phyloP scores from a whole-genome alignment of 2,329 filamentous ascomycete genomes.

The Alternaria incomplexa region DNA sequence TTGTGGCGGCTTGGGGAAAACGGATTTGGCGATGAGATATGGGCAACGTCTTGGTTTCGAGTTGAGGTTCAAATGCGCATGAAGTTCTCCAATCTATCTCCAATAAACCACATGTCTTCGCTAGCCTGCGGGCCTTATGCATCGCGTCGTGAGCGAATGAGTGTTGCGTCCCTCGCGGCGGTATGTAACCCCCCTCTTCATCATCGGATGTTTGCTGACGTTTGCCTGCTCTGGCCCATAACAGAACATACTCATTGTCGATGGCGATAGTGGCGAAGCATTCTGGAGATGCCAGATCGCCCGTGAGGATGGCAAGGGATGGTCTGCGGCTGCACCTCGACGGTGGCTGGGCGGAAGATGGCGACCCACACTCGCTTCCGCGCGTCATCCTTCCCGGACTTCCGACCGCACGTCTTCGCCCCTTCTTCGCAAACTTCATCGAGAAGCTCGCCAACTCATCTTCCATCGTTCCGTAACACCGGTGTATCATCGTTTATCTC shows the following conservation, averaged over 20 bases:
- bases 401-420: neutral
- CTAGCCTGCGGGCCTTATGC: neutral
- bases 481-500: neutral
- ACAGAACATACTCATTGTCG: neutral
- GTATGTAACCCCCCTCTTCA: neutral
- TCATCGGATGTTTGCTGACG: neutral
- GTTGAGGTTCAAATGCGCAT: neutral
- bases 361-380: neutral
- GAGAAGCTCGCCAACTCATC: neutral
- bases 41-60: neutral
- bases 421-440: neutral
- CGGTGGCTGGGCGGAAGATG: neutral
- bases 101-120: neutral
- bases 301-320: neutral
- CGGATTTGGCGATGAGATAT: neutral
- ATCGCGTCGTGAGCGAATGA: neutral
- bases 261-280: neutral
- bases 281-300: neutral
- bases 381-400: slow-evolving; percentile 2
- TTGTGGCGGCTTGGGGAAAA: neutral
- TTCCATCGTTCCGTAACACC: neutral
- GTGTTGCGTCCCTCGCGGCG: neutral
- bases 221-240: neutral
- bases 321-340: neutral
- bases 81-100: neutral